These are phyloP conservation scores for Nyssa sinensis DNA, from an alignment of 148 eudicot species.

Conservation along the genomic window DNA sequence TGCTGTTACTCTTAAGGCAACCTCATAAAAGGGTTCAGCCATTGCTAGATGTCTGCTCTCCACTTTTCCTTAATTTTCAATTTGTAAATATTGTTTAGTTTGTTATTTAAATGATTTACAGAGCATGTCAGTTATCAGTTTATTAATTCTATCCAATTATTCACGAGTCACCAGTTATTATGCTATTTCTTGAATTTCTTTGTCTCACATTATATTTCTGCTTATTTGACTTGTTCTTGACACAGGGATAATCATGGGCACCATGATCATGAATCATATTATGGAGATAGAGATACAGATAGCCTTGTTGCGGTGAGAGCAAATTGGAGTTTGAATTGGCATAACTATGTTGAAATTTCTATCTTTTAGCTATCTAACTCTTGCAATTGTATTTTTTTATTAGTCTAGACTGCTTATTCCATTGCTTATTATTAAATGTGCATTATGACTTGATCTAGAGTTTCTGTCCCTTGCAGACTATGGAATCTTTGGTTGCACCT, in stretches of 20 bases:
- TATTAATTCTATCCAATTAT: too few relatives aligned
- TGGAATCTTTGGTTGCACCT: conserved; percentile 70
- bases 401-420: background rate
- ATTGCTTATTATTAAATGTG: background rate
- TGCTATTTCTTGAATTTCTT: conserved; percentile 1
- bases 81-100: too few relatives aligned
- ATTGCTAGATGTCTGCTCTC: too few relatives aligned
- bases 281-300: conserved; percentile 96
- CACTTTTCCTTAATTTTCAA: too few relatives aligned
- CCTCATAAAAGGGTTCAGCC: too few relatives aligned
- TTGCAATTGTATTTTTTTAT: background rate
- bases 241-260: conserved; percentile 76
- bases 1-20: too few relatives aligned
- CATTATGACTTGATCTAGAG: conserved; percentile 14
- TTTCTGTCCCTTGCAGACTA: conserved; percentile 45
- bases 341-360: background rate
- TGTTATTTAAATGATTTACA: too few relatives aligned
- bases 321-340: background rate
- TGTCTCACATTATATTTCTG: conserved; percentile 16
- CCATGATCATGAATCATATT: conserved; percentile 94
- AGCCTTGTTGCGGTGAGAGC: conserved; percentile 72
- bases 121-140: background rate
- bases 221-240: conserved; percentile 10
- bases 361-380: conserved; percentile 5
- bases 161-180: too few relatives aligned